Evolutionary conservation across 139 green algal genomes (phyloP).

Genomic region (Micractinium conductrix): DNA sequence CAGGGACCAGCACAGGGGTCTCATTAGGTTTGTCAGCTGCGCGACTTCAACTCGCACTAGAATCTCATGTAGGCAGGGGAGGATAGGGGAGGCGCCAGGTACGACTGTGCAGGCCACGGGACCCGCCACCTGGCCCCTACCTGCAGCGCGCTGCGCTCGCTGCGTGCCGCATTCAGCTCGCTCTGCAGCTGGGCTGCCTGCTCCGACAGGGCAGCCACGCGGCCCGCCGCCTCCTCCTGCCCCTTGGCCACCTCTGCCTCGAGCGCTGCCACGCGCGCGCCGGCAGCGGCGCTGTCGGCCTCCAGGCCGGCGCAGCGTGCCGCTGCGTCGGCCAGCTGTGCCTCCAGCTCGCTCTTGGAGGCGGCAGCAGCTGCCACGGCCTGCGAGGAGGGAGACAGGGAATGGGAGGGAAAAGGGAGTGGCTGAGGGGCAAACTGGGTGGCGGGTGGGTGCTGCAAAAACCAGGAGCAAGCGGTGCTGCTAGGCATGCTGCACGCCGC

Average conservation of each 20-base stretch:
- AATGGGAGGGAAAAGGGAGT: not conserved
- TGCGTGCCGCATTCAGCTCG: not conserved
- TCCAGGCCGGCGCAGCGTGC: constrained; percentile 4
- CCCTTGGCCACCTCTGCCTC: not conserved
- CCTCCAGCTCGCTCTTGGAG: not conserved
- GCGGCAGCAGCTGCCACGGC: not conserved
- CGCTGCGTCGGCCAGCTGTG: not conserved
- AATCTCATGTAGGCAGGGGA: no score
- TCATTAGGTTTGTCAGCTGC: no score
- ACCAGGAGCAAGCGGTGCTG: no score
- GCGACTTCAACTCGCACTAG: no score
- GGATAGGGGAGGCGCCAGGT: no score
- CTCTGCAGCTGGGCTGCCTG: not conserved
- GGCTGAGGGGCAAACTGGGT: not conserved
- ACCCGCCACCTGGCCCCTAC: no score
- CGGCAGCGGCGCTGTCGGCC: not conserved
- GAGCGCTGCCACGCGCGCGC: not conserved
- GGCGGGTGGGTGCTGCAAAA: not conserved
- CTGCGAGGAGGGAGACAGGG: not conserved
- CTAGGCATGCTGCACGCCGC: not conserved
- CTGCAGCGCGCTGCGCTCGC: not conserved
- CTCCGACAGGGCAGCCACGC: not conserved
- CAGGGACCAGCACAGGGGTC: no score
- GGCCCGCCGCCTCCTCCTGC: not conserved
- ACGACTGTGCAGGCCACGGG: no score